A percentile compares a stretch with the other conserved stretches of the same genome.
Conservation (phyloP, 257 asterid genomes). For the Petunia secreta region DNA sequence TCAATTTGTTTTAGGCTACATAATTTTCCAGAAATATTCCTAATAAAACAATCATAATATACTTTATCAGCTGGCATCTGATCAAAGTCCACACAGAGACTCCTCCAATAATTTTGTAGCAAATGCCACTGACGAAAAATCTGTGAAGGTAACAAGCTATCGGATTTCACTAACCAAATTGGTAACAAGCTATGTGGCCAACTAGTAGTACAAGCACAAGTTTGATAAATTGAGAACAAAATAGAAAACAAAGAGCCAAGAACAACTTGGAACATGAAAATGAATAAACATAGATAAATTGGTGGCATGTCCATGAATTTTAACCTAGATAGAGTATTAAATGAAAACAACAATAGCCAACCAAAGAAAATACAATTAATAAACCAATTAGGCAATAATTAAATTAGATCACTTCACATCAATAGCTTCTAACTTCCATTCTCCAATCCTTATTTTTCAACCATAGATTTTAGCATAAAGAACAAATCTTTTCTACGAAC, state of each 20-base stretch:
- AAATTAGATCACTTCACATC: constrained; percentile 11
- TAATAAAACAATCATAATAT: background rate
- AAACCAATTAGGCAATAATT: background rate
- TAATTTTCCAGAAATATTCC: background rate
- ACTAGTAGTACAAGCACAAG: background rate
- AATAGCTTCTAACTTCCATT: background rate
- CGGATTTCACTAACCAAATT: background rate
- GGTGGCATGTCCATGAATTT: background rate
- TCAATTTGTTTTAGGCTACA: constrained; percentile 1
- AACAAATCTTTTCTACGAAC: background rate
- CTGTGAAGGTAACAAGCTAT: background rate
- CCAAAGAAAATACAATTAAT: background rate
- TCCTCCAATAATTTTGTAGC: constrained; percentile 4
- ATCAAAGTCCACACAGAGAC: background rate
- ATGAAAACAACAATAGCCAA: background rate
- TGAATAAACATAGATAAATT: background rate
- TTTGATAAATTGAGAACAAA: background rate
- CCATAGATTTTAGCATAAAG: background rate
- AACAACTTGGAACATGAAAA: background rate
- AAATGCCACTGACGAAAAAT: background rate
- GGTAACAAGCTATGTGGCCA: no score
- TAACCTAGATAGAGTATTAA: background rate
- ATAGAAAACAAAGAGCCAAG: background rate
- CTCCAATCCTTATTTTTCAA: constrained; percentile 1
- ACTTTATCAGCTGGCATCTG: background rate